These are phyloP conservation scores for Fusarium agapanthi DNA, from an alignment of 2,329 filamentous ascomycete genomes.

Conservation along the genomic window DNA sequence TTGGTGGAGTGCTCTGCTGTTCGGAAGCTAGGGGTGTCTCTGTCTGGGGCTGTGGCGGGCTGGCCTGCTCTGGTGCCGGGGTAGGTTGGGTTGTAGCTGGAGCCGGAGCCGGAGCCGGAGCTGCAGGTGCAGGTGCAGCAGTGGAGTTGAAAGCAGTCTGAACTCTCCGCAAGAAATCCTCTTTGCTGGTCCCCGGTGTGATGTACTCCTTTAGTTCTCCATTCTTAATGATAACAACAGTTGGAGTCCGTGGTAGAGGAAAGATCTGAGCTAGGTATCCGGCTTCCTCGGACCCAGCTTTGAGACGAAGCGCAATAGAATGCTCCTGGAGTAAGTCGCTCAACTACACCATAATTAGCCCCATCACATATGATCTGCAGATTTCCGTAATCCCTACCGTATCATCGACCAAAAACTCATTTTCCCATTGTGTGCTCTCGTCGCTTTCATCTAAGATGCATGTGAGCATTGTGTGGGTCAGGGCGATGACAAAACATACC, in stretches of 20 bases:
- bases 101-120: constrained; percentile 4
- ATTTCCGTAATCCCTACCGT: constrained; percentile 53
- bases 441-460: constrained; percentile 55
- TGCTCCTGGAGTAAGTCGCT: constrained; percentile 65
- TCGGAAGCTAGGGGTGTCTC: constrained; percentile 27
- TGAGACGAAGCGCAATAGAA: constrained; percentile 75
- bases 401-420: constrained; percentile 68
- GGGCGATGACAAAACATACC: constrained; percentile 57
- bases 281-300: constrained; percentile 80
- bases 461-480: constrained; percentile 22
- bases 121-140: constrained; percentile 14
- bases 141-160: constrained; percentile 46
- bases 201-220: constrained; percentile 83
- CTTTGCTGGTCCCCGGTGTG: constrained; percentile 67
- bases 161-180: constrained; percentile 68
- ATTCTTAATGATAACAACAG: constrained; percentile 81
- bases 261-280: constrained; percentile 84
- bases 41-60: constrained; percentile 29
- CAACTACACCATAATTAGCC: constrained; percentile 54
- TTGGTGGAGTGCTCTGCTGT: constrained; percentile 30
- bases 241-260: constrained; percentile 80
- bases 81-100: neutral
- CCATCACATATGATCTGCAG: neutral
- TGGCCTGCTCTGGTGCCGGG: constrained; percentile 24
- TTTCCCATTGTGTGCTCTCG: constrained; percentile 77